Base-by-base conservation (phyloP, 2,329 filamentous ascomycete genomes). In the Aspergillus calidoustus region DNA sequence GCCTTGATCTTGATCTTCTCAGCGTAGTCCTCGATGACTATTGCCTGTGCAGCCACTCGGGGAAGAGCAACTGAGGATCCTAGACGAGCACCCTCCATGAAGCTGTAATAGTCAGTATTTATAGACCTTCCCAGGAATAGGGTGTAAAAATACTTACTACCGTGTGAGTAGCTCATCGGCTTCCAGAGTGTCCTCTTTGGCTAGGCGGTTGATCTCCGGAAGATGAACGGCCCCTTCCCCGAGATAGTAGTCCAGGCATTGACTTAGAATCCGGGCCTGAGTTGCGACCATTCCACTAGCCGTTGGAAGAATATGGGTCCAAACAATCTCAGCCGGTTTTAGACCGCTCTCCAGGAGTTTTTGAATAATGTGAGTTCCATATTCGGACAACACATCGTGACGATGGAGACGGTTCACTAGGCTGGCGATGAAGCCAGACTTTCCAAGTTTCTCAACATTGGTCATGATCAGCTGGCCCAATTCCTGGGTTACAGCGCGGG, bases 221-320 rank as follows among this genome's bases (percentile, higher is more conserved):
- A 84, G 79, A 71, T 86, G 79, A 41, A 77, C 66, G 3, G 76
- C 84, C 22, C 80, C 79, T n/a, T 78, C 73, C 4, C 79, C 78
- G 50, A 87, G 77, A 71, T 85, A 87, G 69, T 82, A 85, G 67
- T 87, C 86, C 53, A 88, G 71, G 28, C 80, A 83, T 64, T 87
- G 85, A 0, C 78, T 82, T 67, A 87, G 86, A 23, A 87, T 79
- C 61, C 86, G 84, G 7, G 82, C 84, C 68, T 87, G 85, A 60
- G 85, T 86, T 3, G 82, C 77, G 3, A 86, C 83, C 75, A 84
- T 83, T 43, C 83, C 83, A 28, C 82, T 84, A 1, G 83, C 83
- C 0, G 85, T 86, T 34, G 84, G 84, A 47, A 88, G 78, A 57
- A 87, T 82, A 58, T 87, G 82, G 46, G 82, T 82, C 81, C 82